Conservation (phyloP, 768 basidiomycete genomes). For the Rhodosporidiobolus sp. region DNA sequence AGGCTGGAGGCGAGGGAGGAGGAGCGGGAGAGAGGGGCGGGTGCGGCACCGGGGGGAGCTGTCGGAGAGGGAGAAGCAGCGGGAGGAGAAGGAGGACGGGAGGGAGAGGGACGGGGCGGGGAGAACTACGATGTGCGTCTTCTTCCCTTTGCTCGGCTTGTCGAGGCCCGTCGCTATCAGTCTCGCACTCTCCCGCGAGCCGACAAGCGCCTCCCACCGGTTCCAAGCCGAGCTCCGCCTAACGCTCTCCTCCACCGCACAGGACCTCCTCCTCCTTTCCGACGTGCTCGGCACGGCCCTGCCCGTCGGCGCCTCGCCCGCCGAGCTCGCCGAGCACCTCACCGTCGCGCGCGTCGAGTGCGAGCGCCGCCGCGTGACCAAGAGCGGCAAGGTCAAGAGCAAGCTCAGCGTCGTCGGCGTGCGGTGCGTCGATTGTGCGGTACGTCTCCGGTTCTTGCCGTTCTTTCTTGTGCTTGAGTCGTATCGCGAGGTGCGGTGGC, state of each 20-base stretch:
- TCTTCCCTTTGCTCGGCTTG: neutral
- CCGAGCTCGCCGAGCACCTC: slow-evolving; percentile 33
- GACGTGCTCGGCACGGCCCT: slow-evolving; percentile 33
- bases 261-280: slow-evolving; percentile 38
- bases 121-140: slow-evolving; percentile 29
- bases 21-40: neutral
- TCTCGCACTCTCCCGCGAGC: too few relatives aligned
- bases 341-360: slow-evolving; percentile 34
- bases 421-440: slow-evolving; percentile 33
- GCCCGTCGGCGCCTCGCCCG: slow-evolving; percentile 10
- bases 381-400: slow-evolving; percentile 38
- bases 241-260: neutral
- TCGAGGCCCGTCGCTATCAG: too few relatives aligned
- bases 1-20: slow-evolving; percentile 20
- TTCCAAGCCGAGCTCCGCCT: neutral
- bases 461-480: neutral
- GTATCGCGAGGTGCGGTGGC: too few relatives aligned
- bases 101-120: neutral
- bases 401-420: slow-evolving; percentile 35
- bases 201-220: too few relatives aligned
- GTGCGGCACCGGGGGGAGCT: too few relatives aligned
- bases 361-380: slow-evolving; percentile 31
- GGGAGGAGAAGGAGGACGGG: neutral
- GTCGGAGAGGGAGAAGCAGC: neutral
- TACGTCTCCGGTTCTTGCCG: slow-evolving; percentile 4